phyloP scores from a whole-genome alignment of 1,284 basidiomycete genomes.

The Volvariella volvacea region DNA sequence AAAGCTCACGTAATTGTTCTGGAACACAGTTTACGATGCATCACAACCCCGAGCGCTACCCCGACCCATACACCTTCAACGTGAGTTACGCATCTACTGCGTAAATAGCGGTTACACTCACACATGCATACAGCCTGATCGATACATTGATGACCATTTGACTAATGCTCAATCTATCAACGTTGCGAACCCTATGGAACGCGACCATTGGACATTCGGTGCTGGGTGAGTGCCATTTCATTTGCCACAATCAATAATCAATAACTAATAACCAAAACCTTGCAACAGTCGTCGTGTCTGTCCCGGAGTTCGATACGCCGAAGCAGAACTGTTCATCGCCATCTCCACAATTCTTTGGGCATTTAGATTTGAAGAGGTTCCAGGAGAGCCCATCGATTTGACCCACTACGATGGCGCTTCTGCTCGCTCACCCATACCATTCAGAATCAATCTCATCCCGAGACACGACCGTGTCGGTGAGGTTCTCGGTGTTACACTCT shows the following conservation, averaged over 20 bases:
- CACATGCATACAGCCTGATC: no score
- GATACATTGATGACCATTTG: constrained; percentile 21
- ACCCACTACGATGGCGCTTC: constrained; percentile 36
- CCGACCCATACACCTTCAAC: constrained; percentile 12
- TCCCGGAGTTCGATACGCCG: constrained; percentile 32
- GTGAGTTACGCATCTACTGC: not conserved
- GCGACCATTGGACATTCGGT: constrained; percentile 40
- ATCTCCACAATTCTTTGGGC: constrained; percentile 34
- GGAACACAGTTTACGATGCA: constrained; percentile 27
- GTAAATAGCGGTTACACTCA: no score
- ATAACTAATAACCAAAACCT: constrained; percentile 6
- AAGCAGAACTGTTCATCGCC: constrained; percentile 31
- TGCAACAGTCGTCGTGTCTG: constrained; percentile 17
- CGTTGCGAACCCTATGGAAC: constrained; percentile 28
- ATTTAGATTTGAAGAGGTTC: constrained; percentile 29
- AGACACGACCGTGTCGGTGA: constrained; percentile 18
- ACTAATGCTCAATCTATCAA: constrained; percentile 28
- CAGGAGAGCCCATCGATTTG: constrained; percentile 29
- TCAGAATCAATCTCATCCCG: constrained; percentile 23
- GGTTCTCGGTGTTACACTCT: no score
- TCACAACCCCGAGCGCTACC: constrained; percentile 22
- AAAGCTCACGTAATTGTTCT: constrained; percentile 25
- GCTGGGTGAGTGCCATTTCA: constrained; percentile 21
- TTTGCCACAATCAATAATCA: no score
- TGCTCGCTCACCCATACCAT: constrained; percentile 30